Percentiles rank a stretch among this genome's conserved stretches.
These are phyloP conservation scores for Xylaria venustula DNA, from an alignment of 495 filamentous ascomycete genomes.

Conservation along the genomic window DNA sequence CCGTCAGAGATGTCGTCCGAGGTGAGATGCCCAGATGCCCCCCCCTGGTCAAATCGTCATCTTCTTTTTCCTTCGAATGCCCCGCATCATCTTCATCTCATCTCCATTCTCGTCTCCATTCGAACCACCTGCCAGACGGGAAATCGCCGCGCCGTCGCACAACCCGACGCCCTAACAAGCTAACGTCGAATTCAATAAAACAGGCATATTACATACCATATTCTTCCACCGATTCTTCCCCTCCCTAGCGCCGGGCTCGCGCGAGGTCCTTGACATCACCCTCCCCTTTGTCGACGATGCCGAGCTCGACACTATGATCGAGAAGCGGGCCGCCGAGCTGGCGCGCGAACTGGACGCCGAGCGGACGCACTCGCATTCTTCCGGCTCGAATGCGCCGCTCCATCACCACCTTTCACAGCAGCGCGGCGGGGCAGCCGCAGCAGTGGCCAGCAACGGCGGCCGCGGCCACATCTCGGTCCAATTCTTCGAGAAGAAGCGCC, in stretches of 20 bases:
- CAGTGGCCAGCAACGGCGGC: slow-evolving; percentile 47
- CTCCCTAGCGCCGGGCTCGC: slow-evolving; percentile 74
- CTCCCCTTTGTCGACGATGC: slow-evolving; percentile 84
- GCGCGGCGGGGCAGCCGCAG: slow-evolving; percentile 7
- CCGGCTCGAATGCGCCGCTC: slow-evolving; percentile 11
- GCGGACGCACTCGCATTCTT: slow-evolving; percentile 34
- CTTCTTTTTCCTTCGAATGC: slow-evolving; percentile 15
- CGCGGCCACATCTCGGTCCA: slow-evolving; percentile 81
- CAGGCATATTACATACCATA: slow-evolving; percentile 92
- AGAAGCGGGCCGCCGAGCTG: slow-evolving; percentile 75
- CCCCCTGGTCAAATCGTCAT: background rate
- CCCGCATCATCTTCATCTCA: too few relatives aligned
- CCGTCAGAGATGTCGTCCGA: slow-evolving; percentile 88
- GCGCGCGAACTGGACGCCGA: slow-evolving; percentile 61
- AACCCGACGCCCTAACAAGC: too few relatives aligned
- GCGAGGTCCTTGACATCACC: slow-evolving; percentile 89
- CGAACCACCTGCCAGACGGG: background rate
- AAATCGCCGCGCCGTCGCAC: background rate
- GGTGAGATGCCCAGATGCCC: slow-evolving; percentile 51
- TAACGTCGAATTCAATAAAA: too few relatives aligned
- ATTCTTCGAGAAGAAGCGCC: slow-evolving; percentile 90
- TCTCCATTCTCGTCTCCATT: too few relatives aligned
- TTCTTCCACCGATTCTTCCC: slow-evolving; percentile 99
- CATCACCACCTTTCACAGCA: slow-evolving; percentile 15
- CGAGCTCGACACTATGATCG: slow-evolving; percentile 89